phyloP scores from a whole-genome alignment of 2,329 filamentous ascomycete genomes.

The Emergomyces africanus region DNA sequence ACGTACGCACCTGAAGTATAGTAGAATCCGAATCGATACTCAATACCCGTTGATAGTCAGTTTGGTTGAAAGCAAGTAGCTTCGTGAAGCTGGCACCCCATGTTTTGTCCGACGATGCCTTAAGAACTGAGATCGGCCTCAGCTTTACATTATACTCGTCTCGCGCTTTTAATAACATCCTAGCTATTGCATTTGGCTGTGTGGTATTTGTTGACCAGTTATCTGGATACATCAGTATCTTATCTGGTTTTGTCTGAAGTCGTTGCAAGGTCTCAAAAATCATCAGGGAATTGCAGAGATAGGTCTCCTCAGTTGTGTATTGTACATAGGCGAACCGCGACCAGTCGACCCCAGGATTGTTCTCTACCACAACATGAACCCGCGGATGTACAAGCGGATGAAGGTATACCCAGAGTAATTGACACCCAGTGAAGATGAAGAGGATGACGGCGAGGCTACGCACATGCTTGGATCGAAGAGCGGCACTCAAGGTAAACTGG shows the following conservation, averaged over 20 bases:
- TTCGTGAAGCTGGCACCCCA: slow-evolving; percentile 53
- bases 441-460: not conserved
- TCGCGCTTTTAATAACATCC: slow-evolving; percentile 33
- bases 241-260: slow-evolving; percentile 18
- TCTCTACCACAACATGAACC: not conserved
- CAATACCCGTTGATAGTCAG: slow-evolving; percentile 44
- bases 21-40: slow-evolving; percentile 50
- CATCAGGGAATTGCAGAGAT: slow-evolving; percentile 26
- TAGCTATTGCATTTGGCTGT: slow-evolving; percentile 11
- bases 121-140: slow-evolving; percentile 23
- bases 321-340: slow-evolving; percentile 21
- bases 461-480: not conserved
- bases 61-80: slow-evolving; percentile 53
- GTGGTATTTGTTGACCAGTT: slow-evolving; percentile 7
- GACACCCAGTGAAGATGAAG: not conserved
- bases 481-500: not conserved
- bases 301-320: slow-evolving; percentile 19
- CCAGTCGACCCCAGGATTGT: slow-evolving; percentile 15
- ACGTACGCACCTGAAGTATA: slow-evolving; percentile 29
- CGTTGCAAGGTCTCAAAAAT: slow-evolving; percentile 20
- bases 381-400: not conserved
- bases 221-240: slow-evolving; percentile 21
- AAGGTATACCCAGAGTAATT: not conserved
- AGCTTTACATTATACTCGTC: slow-evolving; percentile 36
- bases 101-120: slow-evolving; percentile 30